A percentile compares a stretch with the other conserved stretches of the same genome.
phyloP scores from a whole-genome alignment of 2,329 filamentous ascomycete species.

The Colletotrichum graminicola region DNA sequence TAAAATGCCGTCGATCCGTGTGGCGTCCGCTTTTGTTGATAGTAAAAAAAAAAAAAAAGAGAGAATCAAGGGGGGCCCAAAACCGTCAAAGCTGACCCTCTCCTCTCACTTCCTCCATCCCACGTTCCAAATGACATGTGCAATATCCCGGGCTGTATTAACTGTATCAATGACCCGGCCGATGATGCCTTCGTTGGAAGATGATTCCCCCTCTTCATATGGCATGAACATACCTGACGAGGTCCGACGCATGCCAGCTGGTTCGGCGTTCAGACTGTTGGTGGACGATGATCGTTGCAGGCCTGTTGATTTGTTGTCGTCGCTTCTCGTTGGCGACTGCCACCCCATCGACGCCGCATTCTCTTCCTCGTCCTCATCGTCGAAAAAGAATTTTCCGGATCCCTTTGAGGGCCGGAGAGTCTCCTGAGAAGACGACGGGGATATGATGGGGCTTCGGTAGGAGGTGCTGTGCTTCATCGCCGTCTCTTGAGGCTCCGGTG shows the following conservation, averaged over 20 bases:
- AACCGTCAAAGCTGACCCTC: not conserved
- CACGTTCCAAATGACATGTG: conserved; percentile 79
- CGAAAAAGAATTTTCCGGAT: conserved; percentile 73
- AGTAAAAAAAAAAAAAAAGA: not conserved
- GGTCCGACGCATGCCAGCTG: conserved; percentile 78
- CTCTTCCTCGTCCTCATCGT: conserved; percentile 70
- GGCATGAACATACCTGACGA: conserved; percentile 94
- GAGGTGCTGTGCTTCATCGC: conserved; percentile 71
- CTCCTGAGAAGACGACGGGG: conserved; percentile 85
- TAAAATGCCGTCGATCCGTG: conserved; percentile 20
- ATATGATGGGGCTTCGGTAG: conserved; percentile 66
- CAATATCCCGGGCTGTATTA: conserved; percentile 78
- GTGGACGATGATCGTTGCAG: conserved; percentile 64
- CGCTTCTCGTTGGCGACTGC: conserved; percentile 43
- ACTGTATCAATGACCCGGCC: conserved; percentile 85
- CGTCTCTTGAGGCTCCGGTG: conserved; percentile 73
- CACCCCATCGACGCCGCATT: conserved; percentile 53
- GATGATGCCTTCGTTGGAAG: conserved; percentile 73
- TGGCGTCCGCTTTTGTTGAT: conserved; percentile 11
- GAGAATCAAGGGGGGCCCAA: conserved; percentile 5
- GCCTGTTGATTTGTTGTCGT: conserved; percentile 46
- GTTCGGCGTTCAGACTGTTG: conserved; percentile 62
- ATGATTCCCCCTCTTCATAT: conserved; percentile 78
- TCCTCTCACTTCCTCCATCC: conserved; percentile 68
- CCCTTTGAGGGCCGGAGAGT: conserved; percentile 79